Percentiles rank a stretch among this genome's conserved stretches.
Evolutionary conservation across 2,329 filamentous ascomycete species (phyloP).

Genomic region (Nothophoma quercina): DNA sequence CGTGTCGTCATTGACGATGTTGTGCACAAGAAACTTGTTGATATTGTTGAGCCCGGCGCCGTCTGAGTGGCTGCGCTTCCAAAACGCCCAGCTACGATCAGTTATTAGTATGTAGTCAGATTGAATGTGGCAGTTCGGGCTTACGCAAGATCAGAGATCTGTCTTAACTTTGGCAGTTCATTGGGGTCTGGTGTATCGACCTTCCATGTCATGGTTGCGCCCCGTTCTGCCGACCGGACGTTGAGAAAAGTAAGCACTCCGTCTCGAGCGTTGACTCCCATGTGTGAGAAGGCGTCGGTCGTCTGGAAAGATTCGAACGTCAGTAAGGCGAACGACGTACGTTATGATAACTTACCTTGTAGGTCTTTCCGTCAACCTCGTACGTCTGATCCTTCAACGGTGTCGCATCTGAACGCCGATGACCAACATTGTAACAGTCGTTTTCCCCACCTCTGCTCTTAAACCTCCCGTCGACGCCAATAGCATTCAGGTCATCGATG

Average conservation of each 20-base stretch:
- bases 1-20: slow-evolving; percentile 2
- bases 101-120: not conserved
- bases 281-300: slow-evolving; percentile 1
- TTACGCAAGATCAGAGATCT: slow-evolving; percentile 10
- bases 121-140: not conserved
- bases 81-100: slow-evolving; percentile 2
- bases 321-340: not conserved
- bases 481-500: not conserved
- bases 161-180: slow-evolving; percentile 4
- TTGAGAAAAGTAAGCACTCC: slow-evolving; percentile 8
- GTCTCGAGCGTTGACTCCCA: slow-evolving; percentile 10
- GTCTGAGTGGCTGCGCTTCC: not conserved
- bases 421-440: not conserved
- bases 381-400: not conserved
- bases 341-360: not conserved
- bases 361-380: not conserved
- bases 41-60: not conserved
- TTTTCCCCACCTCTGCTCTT: slow-evolving; percentile 1
- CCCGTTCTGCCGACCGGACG: not conserved
- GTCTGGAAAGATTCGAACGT: not conserved
- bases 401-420: not conserved
- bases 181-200: not conserved
- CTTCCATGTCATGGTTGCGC: not conserved
- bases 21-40: slow-evolving; percentile 5
- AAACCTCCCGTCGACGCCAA: slow-evolving; percentile 4